Evolutionary conservation across 225 moss, liverwort and hornwort genomes (phyloP), one percentile per base, ranked within the genome.

Genomic region (Climacium dendroides): DNA sequence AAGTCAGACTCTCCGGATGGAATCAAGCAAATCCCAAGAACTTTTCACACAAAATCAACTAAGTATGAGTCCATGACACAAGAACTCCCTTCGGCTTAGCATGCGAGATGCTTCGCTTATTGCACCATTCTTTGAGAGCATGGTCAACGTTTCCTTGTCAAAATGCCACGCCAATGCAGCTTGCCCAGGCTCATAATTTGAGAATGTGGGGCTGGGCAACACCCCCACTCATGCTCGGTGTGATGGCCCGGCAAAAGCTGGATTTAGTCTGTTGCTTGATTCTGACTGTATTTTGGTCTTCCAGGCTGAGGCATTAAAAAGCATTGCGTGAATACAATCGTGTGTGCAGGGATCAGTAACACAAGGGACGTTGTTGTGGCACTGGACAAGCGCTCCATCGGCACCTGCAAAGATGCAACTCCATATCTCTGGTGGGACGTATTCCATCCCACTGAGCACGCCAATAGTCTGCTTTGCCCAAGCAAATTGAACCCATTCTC

Each of bases 381-480:
- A 89, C 92, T 26, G 95, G 96, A 93, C 86, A 52, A 64, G n/a
- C 60, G 32, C 4, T 91, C 80, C 25, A 69, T 71, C 14, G 93
- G 92, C 57, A 95, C 93, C 45, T 95, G 95, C 89, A 39, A 47
- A 30, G 87, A 95, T 35, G 93, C 90, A 32, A 81, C 78, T 30
- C 41, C 88, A 37, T 96, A 85, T 77, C 62, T 96, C 37, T 94
- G 92, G 74, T 95, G 92, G 80, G 95, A 92, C 82, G 89, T 94
- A 78, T 94, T 92, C 89, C 96, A 95, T 67, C 93, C 95, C 50
- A 89, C 90, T 17, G 86, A 87, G 54, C 53, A 83, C 24, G 66
- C 89, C 69, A 92, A 95, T 85, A 20, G 20, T 29, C 80, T n/a
- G 67, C n/a, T 15, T 37, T 89, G 32, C 45, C 85, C 79, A 17